phyloP scores from a whole-genome alignment of 2,329 filamentous ascomycete genomes.

The Fusarium buxicola region DNA sequence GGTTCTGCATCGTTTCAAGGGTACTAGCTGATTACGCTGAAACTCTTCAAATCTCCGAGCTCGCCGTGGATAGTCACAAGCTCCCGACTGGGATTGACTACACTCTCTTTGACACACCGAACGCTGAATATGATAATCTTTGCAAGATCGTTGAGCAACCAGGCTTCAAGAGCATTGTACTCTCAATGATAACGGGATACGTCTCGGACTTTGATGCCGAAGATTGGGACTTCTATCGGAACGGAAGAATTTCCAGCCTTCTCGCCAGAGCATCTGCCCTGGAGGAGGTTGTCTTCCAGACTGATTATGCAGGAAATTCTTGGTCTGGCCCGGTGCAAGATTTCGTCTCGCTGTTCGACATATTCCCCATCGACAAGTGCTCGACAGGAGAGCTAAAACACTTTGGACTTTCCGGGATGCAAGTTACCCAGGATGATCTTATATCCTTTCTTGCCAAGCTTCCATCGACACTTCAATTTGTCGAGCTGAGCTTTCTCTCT shows the following conservation, averaged over 20 bases:
- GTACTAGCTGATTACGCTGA: not conserved
- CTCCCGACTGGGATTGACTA: not conserved
- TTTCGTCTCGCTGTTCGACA: not conserved
- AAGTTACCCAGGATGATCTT: not conserved
- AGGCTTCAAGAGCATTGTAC: not conserved
- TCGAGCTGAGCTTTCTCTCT: slow-evolving; percentile 12
- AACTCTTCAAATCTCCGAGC: not conserved
- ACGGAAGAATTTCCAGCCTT: not conserved
- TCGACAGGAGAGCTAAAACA: not conserved
- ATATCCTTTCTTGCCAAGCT: slow-evolving; percentile 2
- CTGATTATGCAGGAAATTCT: not conserved
- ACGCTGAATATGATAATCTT: not conserved
- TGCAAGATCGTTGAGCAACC: not conserved
- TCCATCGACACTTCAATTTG: not conserved
- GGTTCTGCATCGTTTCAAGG: not conserved
- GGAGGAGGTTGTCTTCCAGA: not conserved
- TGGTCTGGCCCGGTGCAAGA: not conserved
- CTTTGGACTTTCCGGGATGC: slow-evolving; percentile 4
- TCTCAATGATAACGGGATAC: not conserved
- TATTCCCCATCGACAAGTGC: not conserved
- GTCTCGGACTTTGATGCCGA: not conserved
- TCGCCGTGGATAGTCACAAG: not conserved
- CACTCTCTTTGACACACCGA: slow-evolving; percentile 4
- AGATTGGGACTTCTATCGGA: not conserved
- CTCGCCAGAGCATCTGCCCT: not conserved